A percentile compares a stretch with the other conserved stretches of the same genome.
These are phyloP conservation scores for Tylopilus balloui DNA, from an alignment of 768 basidiomycete genomes.

Conservation along the genomic window DNA sequence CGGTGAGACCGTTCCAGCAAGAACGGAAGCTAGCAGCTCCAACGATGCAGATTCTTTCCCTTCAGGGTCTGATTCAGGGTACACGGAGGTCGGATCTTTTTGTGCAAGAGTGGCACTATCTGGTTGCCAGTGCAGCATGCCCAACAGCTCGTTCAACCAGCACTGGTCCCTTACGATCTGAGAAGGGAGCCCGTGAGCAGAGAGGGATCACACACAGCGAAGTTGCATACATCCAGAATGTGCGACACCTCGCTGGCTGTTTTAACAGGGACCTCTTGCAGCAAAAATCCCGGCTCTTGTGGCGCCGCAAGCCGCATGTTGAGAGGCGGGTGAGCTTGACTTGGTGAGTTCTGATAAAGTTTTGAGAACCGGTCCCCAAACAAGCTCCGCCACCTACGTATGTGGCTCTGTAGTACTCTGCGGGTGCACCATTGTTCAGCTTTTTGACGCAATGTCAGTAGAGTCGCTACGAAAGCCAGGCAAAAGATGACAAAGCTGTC, in stretches of 20 bases:
- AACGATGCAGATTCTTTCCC: constrained; percentile 37
- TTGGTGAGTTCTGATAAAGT: constrained; percentile 54
- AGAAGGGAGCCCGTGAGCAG: background rate
- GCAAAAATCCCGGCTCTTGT: constrained; percentile 70
- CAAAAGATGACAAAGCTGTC: background rate
- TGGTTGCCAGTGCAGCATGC: constrained; percentile 56
- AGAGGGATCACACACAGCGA: background rate
- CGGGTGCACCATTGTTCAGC: constrained; percentile 51
- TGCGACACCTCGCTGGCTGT: constrained; percentile 72
- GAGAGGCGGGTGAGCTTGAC: constrained; percentile 62
- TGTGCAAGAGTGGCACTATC: constrained; percentile 31
- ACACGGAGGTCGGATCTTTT: background rate
- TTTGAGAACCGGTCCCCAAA: background rate
- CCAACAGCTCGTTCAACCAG: constrained; percentile 75
- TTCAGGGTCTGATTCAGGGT: constrained; percentile 24
- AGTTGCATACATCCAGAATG: constrained; percentile 56
- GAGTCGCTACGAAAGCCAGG: background rate
- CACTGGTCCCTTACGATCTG: constrained; percentile 71
- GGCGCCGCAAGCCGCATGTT: constrained; percentile 62
- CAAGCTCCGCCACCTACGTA: constrained; percentile 46
- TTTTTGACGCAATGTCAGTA: constrained; percentile 28
- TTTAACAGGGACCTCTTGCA: constrained; percentile 67
- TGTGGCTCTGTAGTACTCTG: constrained; percentile 62
- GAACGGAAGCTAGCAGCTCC: constrained; percentile 58
- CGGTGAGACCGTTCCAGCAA: constrained; percentile 46